Conservation (phyloP, 2,329 filamentous ascomycete genomes). For the Stagonosporopsis tanaceti region DNA sequence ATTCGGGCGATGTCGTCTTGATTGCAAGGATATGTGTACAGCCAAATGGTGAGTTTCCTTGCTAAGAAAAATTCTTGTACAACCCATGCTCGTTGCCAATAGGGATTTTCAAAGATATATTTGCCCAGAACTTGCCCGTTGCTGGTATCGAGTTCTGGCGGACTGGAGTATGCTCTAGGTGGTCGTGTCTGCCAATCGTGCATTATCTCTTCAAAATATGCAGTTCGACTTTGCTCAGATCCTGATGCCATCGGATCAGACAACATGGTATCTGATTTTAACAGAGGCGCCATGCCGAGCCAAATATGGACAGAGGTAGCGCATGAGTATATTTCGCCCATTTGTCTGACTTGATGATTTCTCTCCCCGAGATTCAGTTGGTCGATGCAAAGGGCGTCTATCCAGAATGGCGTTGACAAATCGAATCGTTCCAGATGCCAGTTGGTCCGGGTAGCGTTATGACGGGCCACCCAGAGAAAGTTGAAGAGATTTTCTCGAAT, state of each 20-base stretch:
- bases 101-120: background rate
- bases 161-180: too few relatives aligned
- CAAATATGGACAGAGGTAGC: background rate
- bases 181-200: background rate
- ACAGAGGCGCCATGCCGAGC: background rate
- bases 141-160: too few relatives aligned
- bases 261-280: background rate
- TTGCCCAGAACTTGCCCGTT: background rate
- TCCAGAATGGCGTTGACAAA: background rate
- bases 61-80: background rate
- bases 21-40: background rate
- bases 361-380: background rate
- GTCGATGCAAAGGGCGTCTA: slow-evolving; percentile 2
- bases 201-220: background rate
- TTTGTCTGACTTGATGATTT: slow-evolving; percentile 2
- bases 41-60: background rate
- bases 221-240: background rate
- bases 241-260: background rate
- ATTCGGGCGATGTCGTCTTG: background rate
- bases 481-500: background rate
- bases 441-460: background rate
- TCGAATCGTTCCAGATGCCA: background rate
- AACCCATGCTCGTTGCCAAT: slow-evolving; percentile 2
- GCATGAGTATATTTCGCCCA: background rate
- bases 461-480: background rate